These are phyloP conservation scores for Picea mariana DNA, from an alignment of 83 land plant species.

Conservation along the genomic window DNA sequence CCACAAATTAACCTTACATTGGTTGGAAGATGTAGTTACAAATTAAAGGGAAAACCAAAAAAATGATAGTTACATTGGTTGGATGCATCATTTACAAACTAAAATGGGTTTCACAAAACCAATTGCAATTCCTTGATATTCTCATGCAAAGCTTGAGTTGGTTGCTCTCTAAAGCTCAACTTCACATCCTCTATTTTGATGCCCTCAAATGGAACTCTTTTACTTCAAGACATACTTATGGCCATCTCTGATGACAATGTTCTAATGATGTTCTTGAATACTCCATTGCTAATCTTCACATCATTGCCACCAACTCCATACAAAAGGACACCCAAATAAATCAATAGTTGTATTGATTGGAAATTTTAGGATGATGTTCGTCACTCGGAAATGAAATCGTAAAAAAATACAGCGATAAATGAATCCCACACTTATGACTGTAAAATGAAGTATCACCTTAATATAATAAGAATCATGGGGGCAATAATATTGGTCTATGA, in stretches of 20 bases:
- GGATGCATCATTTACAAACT: too few species aligned
- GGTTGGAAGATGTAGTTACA: too few species aligned
- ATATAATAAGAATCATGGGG: not conserved
- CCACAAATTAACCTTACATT: too few species aligned
- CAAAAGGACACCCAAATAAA: not conserved
- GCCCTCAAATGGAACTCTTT: not conserved
- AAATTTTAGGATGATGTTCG: too few species aligned
- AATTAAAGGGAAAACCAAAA: too few species aligned
- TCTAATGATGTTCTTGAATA: not conserved
- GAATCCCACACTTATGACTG: not conserved
- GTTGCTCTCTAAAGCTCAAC: too few species aligned
- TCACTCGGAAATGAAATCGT: too few species aligned
- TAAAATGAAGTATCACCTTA: not conserved
- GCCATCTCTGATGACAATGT: not conserved
- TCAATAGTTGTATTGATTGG: too few species aligned
- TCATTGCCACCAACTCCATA: not conserved
- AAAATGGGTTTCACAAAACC: too few species aligned
- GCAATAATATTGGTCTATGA: conserved; percentile 29
- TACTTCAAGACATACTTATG: not conserved
- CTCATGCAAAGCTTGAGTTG: too few species aligned
- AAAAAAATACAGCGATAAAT: not conserved
- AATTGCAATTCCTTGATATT: too few species aligned
- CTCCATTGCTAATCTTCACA: not conserved
- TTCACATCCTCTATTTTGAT: not conserved
- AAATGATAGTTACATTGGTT: too few species aligned